These are phyloP conservation scores for Phytophthora niederhauseri DNA, from an alignment of 352 stramenopile species.

Conservation along the genomic window DNA sequence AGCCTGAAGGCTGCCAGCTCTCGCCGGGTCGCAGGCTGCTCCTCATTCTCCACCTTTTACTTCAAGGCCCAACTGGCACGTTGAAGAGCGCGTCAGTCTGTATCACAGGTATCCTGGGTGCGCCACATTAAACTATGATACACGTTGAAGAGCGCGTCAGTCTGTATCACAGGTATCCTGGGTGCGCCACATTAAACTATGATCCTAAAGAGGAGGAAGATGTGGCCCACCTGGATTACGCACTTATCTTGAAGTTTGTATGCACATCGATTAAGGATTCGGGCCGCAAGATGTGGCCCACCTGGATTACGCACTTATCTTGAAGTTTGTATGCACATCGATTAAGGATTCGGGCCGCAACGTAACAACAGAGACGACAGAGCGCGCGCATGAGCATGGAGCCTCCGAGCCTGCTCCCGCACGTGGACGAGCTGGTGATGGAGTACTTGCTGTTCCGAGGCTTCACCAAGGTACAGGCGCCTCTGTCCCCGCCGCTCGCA, in stretches of 20 bases:
- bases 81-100: conserved; percentile 11
- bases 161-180: not conserved
- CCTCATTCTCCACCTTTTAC: conserved; percentile 29
- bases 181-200: not conserved
- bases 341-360: conserved; percentile 32
- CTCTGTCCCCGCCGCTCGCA: not conserved
- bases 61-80: conserved; percentile 34
- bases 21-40: conserved; percentile 30
- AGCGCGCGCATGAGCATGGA: conserved; percentile 36
- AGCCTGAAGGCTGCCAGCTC: conserved; percentile 5
- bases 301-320: conserved; percentile 3
- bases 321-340: conserved; percentile 31
- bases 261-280: conserved; percentile 25
- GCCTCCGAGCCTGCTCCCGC: conserved; percentile 58
- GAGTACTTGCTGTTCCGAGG: conserved; percentile 88
- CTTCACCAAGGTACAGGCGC: conserved; percentile 65
- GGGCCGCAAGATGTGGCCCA: conserved; percentile 7
- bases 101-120: not conserved
- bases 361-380: conserved; percentile 22
- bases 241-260: conserved; percentile 32
- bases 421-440: conserved; percentile 87
- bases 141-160: conserved; percentile 17
- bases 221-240: not conserved
- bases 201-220: not conserved
- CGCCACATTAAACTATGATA: no score